Base-by-base conservation (phyloP, 1,284 basidiomycete genomes). In the Mycosarcoma maydis region DNA sequence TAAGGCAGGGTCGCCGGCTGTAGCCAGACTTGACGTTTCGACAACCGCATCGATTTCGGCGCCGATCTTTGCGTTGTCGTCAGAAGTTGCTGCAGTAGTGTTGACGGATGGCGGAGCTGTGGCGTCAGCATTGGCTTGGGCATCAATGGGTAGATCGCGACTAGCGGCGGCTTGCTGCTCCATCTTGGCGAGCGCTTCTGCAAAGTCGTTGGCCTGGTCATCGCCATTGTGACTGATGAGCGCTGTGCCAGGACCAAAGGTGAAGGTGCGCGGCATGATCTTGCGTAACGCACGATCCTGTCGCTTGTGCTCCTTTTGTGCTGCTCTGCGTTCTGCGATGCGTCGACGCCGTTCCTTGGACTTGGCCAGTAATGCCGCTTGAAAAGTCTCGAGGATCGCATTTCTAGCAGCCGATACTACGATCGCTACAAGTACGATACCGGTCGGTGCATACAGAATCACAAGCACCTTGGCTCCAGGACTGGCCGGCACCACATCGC, bases 341-440 rank as follows among this genome's bases (percentile, higher is more conserved):
- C 57, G 30, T 16, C 53, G 39, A 23, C 53, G 41, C 13, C 64
- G 53, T n/a, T 62, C 60, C 30, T 54, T 52, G 7, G 52, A 43
- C 2, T 67, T 42, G 17, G 61, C 53, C 36, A 71, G 11, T 27
- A 75, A 68, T 2, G 64, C 51, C 6, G 67, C 56, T 22, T 83
- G 76, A 41, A 82, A 82, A 4, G 72, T 60, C 56, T 92, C 91
- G 22, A 91, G 83, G 41, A 92, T 86, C 0, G 88, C 88, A 71
- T 90, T 89, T 14, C 90, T 86, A 11, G 86, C 86, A 48, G 90
- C 85, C 3, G 86, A 85, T 26, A 92, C 87, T 2, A 87, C 86
- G 8, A 91, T 82, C 24, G 87, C 84, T 6, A 84, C 66, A 24
- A 83, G 75, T 19, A 84, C 48, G 47, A 84, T 82, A 1, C 83